phyloP scores from a whole-genome alignment of 352 stramenopile species.

The Pythium volutum region DNA sequence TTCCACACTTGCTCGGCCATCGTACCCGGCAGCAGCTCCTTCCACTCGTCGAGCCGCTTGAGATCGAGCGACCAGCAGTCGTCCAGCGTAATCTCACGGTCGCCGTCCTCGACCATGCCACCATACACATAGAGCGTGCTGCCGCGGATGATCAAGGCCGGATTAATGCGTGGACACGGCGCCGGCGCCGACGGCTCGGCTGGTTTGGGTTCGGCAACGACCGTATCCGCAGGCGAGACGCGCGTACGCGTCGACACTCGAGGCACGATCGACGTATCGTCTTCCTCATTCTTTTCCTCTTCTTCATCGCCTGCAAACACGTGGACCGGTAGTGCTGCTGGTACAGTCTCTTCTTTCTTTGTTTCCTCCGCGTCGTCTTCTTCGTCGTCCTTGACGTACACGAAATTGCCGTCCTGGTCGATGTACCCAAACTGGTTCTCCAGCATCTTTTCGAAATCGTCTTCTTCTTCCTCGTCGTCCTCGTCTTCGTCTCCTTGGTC shows the following conservation, averaged over 20 bases:
- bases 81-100: conserved; percentile 95
- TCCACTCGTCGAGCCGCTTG: conserved; percentile 92
- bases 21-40: conserved; percentile 87
- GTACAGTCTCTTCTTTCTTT: conserved; percentile 20
- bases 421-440: conserved; percentile 95
- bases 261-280: conserved; percentile 14
- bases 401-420: conserved; percentile 93
- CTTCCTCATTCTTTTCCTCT: conserved; percentile 31
- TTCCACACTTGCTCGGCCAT: conserved; percentile 94
- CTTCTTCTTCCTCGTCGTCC: conserved; percentile 55
- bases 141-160: conserved; percentile 79
- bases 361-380: conserved; percentile 48
- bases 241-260: background rate
- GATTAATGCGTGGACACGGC: conserved; percentile 86
- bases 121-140: conserved; percentile 93
- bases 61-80: conserved; percentile 95
- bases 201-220: conserved; percentile 17
- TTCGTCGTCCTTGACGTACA: conserved; percentile 92
- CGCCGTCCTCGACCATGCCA: conserved; percentile 91
- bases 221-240: background rate
- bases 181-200: conserved; percentile 28
- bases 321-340: background rate
- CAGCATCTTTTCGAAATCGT: conserved; percentile 79
- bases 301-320: conserved; percentile 22
- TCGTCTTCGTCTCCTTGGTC: conserved; percentile 43